Evolutionary conservation across 2,329 filamentous ascomycete genomes (phyloP).

Genomic region (Cylindrodendrum hubeiense): DNA sequence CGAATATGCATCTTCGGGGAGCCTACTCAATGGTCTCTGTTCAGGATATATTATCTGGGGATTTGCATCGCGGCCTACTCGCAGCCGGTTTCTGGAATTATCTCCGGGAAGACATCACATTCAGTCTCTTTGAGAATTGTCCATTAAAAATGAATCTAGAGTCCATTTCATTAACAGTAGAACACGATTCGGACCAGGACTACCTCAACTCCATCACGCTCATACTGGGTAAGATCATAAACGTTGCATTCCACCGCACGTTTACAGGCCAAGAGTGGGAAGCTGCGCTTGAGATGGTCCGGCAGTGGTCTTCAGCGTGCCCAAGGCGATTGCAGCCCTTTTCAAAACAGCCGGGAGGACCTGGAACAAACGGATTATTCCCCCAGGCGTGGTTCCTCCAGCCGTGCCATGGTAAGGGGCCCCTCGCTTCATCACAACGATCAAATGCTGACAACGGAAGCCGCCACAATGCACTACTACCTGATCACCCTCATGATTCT

Average conservation of each 20-base stretch:
- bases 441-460: constrained; percentile 40
- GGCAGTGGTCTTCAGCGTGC: constrained; percentile 47
- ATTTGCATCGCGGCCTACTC: constrained; percentile 45
- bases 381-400: constrained; percentile 55
- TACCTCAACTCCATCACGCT: constrained; percentile 56
- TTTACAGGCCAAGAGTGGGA: constrained; percentile 35
- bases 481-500: constrained; percentile 53
- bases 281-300: constrained; percentile 36
- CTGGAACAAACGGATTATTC: constrained; percentile 37
- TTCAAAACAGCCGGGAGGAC: constrained; percentile 23
- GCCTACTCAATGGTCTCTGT: constrained; percentile 58
- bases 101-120: constrained; percentile 65
- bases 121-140: constrained; percentile 59
- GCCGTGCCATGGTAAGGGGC: constrained; percentile 56
- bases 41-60: constrained; percentile 36
- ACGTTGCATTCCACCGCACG: constrained; percentile 47
- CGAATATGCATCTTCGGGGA: constrained; percentile 59
- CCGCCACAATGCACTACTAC: constrained; percentile 58
- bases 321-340: constrained; percentile 51
- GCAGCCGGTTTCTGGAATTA: constrained; percentile 64
- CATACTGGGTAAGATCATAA: constrained; percentile 58
- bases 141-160: constrained; percentile 56
- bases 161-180: constrained; percentile 33
- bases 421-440: rapidly evolving
- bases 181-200: constrained; percentile 32